Percentiles rank a stretch among this genome's conserved stretches.
Evolutionary conservation across 2,329 filamentous ascomycete species (phyloP).

Genomic region (Ophiostoma montium): DNA sequence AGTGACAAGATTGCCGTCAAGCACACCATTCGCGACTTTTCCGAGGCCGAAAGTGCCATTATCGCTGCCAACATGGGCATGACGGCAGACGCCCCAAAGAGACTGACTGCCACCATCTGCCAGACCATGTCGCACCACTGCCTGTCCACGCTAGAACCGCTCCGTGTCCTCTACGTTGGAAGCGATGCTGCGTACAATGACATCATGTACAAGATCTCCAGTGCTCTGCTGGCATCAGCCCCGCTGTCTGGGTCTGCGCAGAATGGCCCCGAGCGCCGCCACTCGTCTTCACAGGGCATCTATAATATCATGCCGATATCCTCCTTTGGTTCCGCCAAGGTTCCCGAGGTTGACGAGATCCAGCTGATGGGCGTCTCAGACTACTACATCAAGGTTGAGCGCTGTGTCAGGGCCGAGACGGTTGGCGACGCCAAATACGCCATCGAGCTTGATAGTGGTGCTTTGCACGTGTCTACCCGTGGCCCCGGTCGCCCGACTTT

Average conservation of each 20-base stretch:
- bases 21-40: slow-evolving; percentile 30
- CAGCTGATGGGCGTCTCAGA: slow-evolving; percentile 37
- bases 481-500: slow-evolving; percentile 24
- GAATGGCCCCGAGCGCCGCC: neutral
- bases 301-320: slow-evolving; percentile 38
- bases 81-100: slow-evolving; percentile 19
- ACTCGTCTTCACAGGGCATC: slow-evolving; percentile 14
- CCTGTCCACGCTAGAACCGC: slow-evolving; percentile 29
- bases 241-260: slow-evolving; percentile 6
- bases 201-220: slow-evolving; percentile 33
- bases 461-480: slow-evolving; percentile 23
- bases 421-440: slow-evolving; percentile 20
- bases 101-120: slow-evolving; percentile 28
- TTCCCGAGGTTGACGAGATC: slow-evolving; percentile 27
- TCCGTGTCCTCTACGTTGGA: slow-evolving; percentile 36
- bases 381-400: slow-evolving; percentile 36
- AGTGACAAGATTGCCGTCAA: slow-evolving; percentile 28
- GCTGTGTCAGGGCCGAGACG: slow-evolving; percentile 28
- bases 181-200: slow-evolving; percentile 25
- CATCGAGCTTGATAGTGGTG: slow-evolving; percentile 27
- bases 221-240: slow-evolving; percentile 29
- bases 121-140: slow-evolving; percentile 34
- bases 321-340: slow-evolving; percentile 29
- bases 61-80: slow-evolving; percentile 22
- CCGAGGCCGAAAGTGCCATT: slow-evolving; percentile 24